These are phyloP conservation scores for Paramecium sonneborni DNA, from an alignment of 73 alveolate genomes.

Conservation along the genomic window DNA sequence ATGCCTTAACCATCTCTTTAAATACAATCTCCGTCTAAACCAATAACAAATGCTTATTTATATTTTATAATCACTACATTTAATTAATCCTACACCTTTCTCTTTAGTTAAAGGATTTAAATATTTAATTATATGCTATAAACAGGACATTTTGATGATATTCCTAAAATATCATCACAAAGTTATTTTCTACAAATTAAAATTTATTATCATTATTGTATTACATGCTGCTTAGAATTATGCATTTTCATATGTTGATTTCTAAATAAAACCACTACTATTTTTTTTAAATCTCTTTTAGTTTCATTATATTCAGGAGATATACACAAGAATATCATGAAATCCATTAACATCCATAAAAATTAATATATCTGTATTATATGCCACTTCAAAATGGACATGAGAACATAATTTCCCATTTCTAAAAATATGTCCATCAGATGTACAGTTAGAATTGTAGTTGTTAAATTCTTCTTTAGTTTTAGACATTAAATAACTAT, in stretches of 20 bases:
- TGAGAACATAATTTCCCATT: not conserved
- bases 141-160: not conserved
- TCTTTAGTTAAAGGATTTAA: not conserved
- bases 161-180: not conserved
- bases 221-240: not conserved
- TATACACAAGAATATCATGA: not conserved
- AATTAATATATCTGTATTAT: not conserved
- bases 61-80: not conserved
- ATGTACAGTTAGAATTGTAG: not conserved
- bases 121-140: not conserved
- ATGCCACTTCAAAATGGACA: not conserved
- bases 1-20: not conserved
- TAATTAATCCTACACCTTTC: not conserved
- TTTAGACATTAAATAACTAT: not conserved
- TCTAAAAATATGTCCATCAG: not conserved
- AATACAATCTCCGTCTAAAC: constrained; percentile 51
- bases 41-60: not conserved
- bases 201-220: not conserved
- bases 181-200: not conserved
- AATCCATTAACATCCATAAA: not conserved
- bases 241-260: not conserved
- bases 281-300: not conserved
- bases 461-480: constrained; percentile 5
- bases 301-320: not conserved
- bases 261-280: not conserved